Evolutionary conservation across 2,329 filamentous ascomycete genomes (phyloP), one percentile per base, ranked within the genome.

Genomic region (Ophiostoma quercus): DNA sequence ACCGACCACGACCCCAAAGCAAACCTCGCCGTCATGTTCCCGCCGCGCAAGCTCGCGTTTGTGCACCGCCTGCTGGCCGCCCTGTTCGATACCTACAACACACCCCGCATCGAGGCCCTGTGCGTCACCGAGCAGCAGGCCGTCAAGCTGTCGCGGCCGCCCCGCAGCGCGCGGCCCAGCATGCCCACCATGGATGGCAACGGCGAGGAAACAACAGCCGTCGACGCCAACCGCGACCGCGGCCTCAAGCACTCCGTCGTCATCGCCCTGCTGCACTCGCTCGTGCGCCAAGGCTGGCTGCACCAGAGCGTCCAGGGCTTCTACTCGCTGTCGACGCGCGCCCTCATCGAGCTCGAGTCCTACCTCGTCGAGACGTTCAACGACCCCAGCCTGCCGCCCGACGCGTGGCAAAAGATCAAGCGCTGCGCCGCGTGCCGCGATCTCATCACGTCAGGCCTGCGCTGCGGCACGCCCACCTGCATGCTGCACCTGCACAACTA

Each of bases 351-450:
- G 82, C 81, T 99, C 70, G 85, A 90, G 71, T 84, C 86, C 1
- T 98, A 94, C 89, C 84, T 99, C 67, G 81, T 92, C n/a, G 91
- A 92, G 68, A 92, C 90, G 37, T 99, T 97, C 79, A 98, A 99
- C 76, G 91, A 96, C 84, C 0, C 67, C 22, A 66, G 63, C 12
- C n/a, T 34, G 9, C 43, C 22, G 57, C 43, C 29, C 22, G 85
- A 87, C 11, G 85, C 83, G 1, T 88, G 85, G 83, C 85, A 92
- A 76, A 87, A 88, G 72, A 91, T 99, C 77, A 96, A 95, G 80
- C 87, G 89, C 73, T 99, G 95, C 77, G 87, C 90, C 76, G 93
- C 92, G 0, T 99, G 95, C 79, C 91, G 88, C 78, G 93, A 97
- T 73, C 90, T 98, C 72, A 87, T 98, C 57, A 99, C 94, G 0